phyloP scores from a whole-genome alignment of 106 monocot genomes.

The Chionographis japonica region DNA sequence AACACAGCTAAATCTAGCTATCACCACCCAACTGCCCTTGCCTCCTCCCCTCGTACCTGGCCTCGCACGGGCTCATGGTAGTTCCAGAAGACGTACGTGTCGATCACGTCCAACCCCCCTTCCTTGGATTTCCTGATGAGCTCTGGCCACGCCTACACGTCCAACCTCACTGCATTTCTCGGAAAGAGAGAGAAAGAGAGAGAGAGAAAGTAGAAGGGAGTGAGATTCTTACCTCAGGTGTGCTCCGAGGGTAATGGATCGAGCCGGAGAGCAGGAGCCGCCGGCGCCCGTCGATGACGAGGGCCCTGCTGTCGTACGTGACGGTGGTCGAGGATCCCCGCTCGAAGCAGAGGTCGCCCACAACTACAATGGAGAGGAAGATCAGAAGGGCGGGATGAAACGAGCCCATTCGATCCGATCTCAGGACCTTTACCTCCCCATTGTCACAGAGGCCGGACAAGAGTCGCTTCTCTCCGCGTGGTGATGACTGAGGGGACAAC shows the following conservation, averaged over 20 bases:
- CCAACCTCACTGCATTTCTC: not conserved
- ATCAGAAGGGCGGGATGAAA: not conserved
- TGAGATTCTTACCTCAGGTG: slow-evolving; percentile 27
- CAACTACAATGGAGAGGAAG: too few species aligned
- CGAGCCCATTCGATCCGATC: not conserved
- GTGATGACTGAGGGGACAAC: too few species aligned
- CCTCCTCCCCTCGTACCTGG: slow-evolving; percentile 11
- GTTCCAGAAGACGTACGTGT: slow-evolving; percentile 80
- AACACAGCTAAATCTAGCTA: not conserved
- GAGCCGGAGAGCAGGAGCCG: slow-evolving; percentile 43
- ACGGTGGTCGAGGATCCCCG: not conserved
- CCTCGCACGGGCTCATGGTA: slow-evolving; percentile 39
- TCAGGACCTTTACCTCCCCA: too few species aligned
- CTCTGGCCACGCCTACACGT: slow-evolving; percentile 52
- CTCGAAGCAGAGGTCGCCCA: too few species aligned
- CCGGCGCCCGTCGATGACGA: slow-evolving; percentile 33
- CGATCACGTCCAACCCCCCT: slow-evolving; percentile 62
- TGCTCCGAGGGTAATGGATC: slow-evolving; percentile 48
- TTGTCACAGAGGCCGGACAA: too few species aligned
- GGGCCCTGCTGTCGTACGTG: slow-evolving; percentile 27
- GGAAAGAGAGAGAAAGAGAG: too few species aligned
- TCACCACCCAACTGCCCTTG: too few species aligned
- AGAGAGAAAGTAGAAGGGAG: too few species aligned
- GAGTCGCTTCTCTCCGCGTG: too few species aligned
- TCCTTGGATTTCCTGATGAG: slow-evolving; percentile 61